Conservation (phyloP, 2,329 filamentous ascomycete genomes). For the Diaporthe sp. region DNA sequence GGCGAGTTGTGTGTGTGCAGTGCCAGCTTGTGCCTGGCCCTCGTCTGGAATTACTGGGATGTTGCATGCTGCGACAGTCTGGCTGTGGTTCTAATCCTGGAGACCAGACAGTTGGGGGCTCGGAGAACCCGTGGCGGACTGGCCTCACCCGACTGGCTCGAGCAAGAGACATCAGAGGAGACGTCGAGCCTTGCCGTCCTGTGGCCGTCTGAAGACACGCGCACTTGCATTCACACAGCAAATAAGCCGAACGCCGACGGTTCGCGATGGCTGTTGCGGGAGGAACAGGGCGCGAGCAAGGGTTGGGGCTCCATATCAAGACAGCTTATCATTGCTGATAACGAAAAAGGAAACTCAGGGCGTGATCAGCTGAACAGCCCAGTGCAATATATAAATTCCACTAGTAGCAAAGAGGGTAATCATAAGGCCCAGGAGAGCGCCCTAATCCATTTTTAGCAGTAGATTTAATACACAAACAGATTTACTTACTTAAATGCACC, state of each 20-base stretch:
- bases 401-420: too few relatives aligned
- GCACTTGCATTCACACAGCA: not conserved
- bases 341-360: not conserved
- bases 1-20: not conserved
- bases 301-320: not conserved
- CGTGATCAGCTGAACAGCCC: too few relatives aligned
- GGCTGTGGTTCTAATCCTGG: conserved; percentile 29
- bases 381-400: too few relatives aligned
- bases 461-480: too few relatives aligned
- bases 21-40: not conserved
- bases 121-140: conserved; percentile 45
- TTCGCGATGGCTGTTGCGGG: not conserved
- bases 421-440: too few relatives aligned
- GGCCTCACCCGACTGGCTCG: conserved; percentile 43
- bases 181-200: not conserved
- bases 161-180: conserved; percentile 36
- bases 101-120: conserved; percentile 16
- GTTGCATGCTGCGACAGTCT: conserved; percentile 26
- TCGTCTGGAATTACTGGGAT: conserved; percentile 15
- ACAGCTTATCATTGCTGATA: conserved; percentile 12
- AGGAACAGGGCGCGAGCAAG: too few relatives aligned
- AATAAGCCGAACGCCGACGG: conserved; percentile 12
- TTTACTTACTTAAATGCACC: too few relatives aligned
- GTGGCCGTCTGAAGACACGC: conserved; percentile 2
- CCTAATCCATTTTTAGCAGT: too few relatives aligned